Base-by-base conservation (phyloP, 2,329 filamentous ascomycete genomes). In the Pochonia chlamydosporia region DNA sequence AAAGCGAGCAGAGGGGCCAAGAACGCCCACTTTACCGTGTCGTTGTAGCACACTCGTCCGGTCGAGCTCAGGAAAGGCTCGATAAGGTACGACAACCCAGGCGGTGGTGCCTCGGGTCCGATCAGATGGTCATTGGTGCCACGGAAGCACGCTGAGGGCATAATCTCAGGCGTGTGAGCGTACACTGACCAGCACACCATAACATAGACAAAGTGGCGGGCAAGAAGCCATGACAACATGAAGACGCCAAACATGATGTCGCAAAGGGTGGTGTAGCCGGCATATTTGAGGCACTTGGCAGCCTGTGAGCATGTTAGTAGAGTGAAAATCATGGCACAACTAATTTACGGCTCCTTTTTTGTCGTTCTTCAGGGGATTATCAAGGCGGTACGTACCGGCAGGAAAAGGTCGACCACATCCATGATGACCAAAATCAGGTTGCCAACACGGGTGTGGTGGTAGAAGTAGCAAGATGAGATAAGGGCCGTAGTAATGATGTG, bases 251-350 rank as follows among this genome's bases (percentile, higher is more conserved):
- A 97, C 44, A 84, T 81, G 54, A 83, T 69, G 63, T 97, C 93
- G 73, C 91, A 96, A 46, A 85, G 67, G 6, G 72, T 83, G 50
- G 82, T 81, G 66, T 79, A 90, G 50, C 86, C 85, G 44, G 90
- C 72, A 63, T 97, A 99, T 65, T 96, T 96, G 56, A 97, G 80
- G 59, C 91, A 88, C 69, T 99, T 99, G 56, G 93, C 93, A 24
- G 84, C 72, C 89, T 95, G 51, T 7, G 18, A 7, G 20, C 21
- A 23, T 23, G 37, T 46, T 20, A 49, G 40, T 24, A 28, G 16
- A 20, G 4, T 20, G 24, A 18, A n/a, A n/a, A n/a, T n/a, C n/a
- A n/a, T n/a, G n/a, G n/a, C n/a, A n/a, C n/a, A n/a, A n/a, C n/a
- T n/a, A n/a, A n/a, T n/a, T n/a, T n/a, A n/a, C n/a, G n/a, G n/a